Base-by-base conservation (phyloP, 2,329 filamentous ascomycete genomes). In the Pseudocercospora pini-densiflorae region DNA sequence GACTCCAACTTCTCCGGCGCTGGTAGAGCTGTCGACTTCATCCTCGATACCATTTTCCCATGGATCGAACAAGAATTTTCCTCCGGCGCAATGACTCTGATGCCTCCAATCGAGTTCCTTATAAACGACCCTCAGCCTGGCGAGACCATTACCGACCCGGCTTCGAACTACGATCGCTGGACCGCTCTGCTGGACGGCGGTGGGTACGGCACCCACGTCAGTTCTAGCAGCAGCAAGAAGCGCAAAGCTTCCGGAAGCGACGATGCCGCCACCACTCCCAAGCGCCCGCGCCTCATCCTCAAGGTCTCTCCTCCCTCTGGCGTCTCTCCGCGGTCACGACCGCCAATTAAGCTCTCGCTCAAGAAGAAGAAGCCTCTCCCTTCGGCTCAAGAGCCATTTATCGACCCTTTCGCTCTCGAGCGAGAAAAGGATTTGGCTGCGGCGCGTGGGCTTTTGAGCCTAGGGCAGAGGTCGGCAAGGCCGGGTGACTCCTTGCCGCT, bases 71-170 rank as follows among this genome's bases (percentile, higher is more conserved):
- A 24, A 1, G 62, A 71, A 45, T 64, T 71, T 54, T 61, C 51
- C 23, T 59, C 58, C n/a, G 68, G 66, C 40, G 55, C 58, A 43
- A 71, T 74, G 67, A 47, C 31, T 14, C 62, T 61, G 19, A 71
- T 77, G 71, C 71, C 73, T n/a, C 75, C 75, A 12, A 66, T 75
- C 53, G 75, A 77, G 68, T 76, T 77, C 61, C 68, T 77, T 14
- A 72, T 77, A 64, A 63, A 64, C 57, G 63, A 70, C n/a, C 24
- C 54, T 4, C 53, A 43, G 29, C 45, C 47, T 5, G 69, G 63
- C 60, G 75, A 77, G 63, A 63, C 51, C 2, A 54, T 72, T 58
- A 72, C 54, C 51, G 66, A 72, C 53, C 63, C 73, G 1, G 27
- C 27, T 24, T 61, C 43, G 31, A 76, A 76, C 70, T 76, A 73